Conservation (phyloP, 805 yeast species). For the Saccharomyces paradoxus region DNA sequence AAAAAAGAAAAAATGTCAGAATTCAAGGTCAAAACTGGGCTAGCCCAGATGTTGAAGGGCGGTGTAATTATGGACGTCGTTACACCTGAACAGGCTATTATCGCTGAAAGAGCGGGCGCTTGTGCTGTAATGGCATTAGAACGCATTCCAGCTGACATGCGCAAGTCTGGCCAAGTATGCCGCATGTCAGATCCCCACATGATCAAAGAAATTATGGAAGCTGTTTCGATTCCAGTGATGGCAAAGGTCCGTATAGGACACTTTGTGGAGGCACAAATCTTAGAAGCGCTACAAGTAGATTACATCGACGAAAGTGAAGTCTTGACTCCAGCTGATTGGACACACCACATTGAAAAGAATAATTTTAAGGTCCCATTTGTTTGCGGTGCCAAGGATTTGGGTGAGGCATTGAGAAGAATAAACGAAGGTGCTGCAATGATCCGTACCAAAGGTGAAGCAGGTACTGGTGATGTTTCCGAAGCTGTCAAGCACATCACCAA, state of each 20-base stretch:
- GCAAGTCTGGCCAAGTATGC: constrained; percentile 73
- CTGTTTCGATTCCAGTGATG: constrained; percentile 68
- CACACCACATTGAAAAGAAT: constrained; percentile 52
- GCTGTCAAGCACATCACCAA: constrained; percentile 67
- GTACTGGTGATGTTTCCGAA: constrained; percentile 79
- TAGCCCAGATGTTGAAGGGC: constrained; percentile 82
- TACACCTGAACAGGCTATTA: constrained; percentile 67
- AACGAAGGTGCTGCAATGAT: constrained; percentile 83
- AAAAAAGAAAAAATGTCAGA: constrained; percentile 17
- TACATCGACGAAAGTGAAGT: constrained; percentile 83
- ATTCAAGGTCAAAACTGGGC: constrained; percentile 58
- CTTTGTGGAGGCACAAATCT: constrained; percentile 70
- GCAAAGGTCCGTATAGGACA: constrained; percentile 83
- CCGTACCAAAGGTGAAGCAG: constrained; percentile 84
- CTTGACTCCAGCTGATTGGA: constrained; percentile 71
- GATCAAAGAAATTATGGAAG: constrained; percentile 63
- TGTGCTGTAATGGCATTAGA: constrained; percentile 87
- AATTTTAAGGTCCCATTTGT: constrained; percentile 68
- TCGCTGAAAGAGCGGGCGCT: constrained; percentile 80
- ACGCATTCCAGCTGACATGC: constrained; percentile 77
- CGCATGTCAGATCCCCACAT: constrained; percentile 80
- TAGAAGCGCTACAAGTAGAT: constrained; percentile 64
- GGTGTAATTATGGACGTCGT: constrained; percentile 72
- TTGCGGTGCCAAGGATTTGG: constrained; percentile 75
- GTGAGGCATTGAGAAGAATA: constrained; percentile 73